Evolutionary conservation across 345 rosid species (phyloP), one percentile per base, ranked within the genome.

Genomic region (Salix koriyanagi): DNA sequence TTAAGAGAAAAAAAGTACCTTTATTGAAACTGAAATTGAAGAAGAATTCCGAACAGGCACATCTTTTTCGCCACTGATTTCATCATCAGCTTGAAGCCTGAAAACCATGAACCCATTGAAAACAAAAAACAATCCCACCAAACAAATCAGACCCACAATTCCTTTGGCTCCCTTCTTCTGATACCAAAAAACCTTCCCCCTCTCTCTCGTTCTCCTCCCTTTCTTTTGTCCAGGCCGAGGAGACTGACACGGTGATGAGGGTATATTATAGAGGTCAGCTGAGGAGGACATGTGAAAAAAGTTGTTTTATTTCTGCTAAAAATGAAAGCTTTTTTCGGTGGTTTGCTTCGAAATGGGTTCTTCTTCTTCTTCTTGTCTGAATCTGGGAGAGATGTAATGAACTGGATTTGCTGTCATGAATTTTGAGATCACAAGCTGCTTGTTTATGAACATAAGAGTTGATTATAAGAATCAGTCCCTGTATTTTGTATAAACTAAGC

Each of bases 31-130:
- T 58, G 87, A 77, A 84, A 80, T 76, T 46, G 77, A 72, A 8
- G 89, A 77, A 18, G 87, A 83, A 71, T 87, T 85, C 54, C 46
- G 79, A 1, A 84, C 61, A 78, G 83, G 84, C 26, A 76, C 77
- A 62, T 71, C 75, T 44, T 79, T 84, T 44, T 71, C 70, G 77
- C 83, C 67, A 25, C 23, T 82, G 34, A 82, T 71, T 64, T 85
- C 84, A 52, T 79, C 84, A 75, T 85, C 90, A 34, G 6, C 41
- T 54, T 89, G 94, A 30, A 96, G 86, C 73, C 88, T 85, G 74
- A 84, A 79, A 52, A 93, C 85, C 97, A 93, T 88, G 71, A 89
- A 85, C 90, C 91, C 91, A 81, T 93, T 90, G 36, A 90, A 88
- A 62, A 91, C 71, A 80, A 96, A 89, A 79, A 90, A 93, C 78